Evolutionary conservation across 2,329 filamentous ascomycete species (phyloP).

Genomic region (Talaromyces piceae): DNA sequence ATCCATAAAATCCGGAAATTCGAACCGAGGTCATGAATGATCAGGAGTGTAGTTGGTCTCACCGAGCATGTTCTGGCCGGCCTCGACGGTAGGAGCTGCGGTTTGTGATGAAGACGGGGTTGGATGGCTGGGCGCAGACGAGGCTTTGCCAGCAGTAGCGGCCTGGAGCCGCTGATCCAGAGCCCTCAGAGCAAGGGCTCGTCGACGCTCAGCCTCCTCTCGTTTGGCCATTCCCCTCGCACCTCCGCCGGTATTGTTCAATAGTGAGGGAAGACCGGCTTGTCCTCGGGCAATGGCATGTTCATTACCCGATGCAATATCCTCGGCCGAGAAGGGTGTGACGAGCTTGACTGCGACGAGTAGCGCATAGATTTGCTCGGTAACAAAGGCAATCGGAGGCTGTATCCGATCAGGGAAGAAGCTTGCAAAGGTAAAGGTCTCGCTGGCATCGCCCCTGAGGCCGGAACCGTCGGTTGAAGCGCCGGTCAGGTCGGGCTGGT

Average conservation of each 20-base stretch:
- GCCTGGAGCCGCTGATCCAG: slow-evolving; percentile 86
- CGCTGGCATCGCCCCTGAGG: slow-evolving; percentile 83
- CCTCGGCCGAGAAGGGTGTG: slow-evolving; percentile 75
- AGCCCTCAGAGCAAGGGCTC: slow-evolving; percentile 82
- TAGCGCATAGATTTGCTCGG: slow-evolving; percentile 65
- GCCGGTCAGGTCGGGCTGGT: slow-evolving; percentile 47
- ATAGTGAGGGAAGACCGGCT: slow-evolving; percentile 52
- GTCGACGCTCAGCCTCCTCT: slow-evolving; percentile 83
- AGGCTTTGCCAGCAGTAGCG: slow-evolving; percentile 53
- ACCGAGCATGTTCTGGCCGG: slow-evolving; percentile 54
- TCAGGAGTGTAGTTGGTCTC: slow-evolving; percentile 66
- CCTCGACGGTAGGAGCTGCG: slow-evolving; percentile 48
- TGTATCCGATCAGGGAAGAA: slow-evolving; percentile 87
- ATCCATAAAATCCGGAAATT: not conserved
- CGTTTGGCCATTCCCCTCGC: slow-evolving; percentile 56
- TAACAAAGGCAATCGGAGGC: slow-evolving; percentile 65
- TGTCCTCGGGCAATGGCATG: slow-evolving; percentile 60
- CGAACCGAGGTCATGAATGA: slow-evolving; percentile 29
- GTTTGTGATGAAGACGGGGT: slow-evolving; percentile 34
- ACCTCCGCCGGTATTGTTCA: slow-evolving; percentile 41
- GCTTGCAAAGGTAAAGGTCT: slow-evolving; percentile 91
- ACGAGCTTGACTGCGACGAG: slow-evolving; percentile 71
- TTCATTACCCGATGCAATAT: slow-evolving; percentile 65
- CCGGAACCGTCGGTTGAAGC: slow-evolving; percentile 46
- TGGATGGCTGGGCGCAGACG: slow-evolving; percentile 25